Evolutionary conservation across 176 grass and related monocot species (phyloP), one percentile per base, ranked within the genome.

Genomic region (Avena sativa): DNA sequence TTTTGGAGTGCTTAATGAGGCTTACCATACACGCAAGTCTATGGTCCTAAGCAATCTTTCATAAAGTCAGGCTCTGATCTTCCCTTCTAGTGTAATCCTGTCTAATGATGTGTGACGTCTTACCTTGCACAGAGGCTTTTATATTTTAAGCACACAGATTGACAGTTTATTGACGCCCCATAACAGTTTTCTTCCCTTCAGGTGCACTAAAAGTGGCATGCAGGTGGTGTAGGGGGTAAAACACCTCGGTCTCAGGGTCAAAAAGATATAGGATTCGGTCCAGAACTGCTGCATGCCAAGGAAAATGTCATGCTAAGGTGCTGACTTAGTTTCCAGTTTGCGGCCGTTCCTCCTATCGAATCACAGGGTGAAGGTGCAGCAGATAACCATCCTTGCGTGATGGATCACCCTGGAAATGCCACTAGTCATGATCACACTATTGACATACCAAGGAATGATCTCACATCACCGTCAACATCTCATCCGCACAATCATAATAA

Each of bases 401-500:
- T 98, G 95, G 93, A 86, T 59, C 78, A 70, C 46, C 19, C 50
- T 81, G 85, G 64, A 89, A 92, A 90, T 75, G 74, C 55, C 76
- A 83, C 75, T 87, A 74, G 59, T 6, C 80, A 28, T 62, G 91
- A 95, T 40, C 91, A 95, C 88, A 89, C 85, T 74, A 95, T 98
- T 63, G 86, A 93, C 84, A 93, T 98, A 89, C 88, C 89, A 81
- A 89, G 81, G 71, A 82, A 82, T 79, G 90, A 89, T 95, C 86
- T 77, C 78, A 84, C 74, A 4, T 89, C 86, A 62, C 48, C 86
- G 50, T 98, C 93, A 81, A 77, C 58, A 71, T 90, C 88, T 71
- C 69, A 81, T 59, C 78, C 58, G 58, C 60, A 85, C 40, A 86
- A 60, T 58, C 77, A 67, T 44, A 59, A 67, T 44, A 59, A 48